Conservation (phyloP, 208 protist genomes). For the Leishmania mexicana region DNA sequence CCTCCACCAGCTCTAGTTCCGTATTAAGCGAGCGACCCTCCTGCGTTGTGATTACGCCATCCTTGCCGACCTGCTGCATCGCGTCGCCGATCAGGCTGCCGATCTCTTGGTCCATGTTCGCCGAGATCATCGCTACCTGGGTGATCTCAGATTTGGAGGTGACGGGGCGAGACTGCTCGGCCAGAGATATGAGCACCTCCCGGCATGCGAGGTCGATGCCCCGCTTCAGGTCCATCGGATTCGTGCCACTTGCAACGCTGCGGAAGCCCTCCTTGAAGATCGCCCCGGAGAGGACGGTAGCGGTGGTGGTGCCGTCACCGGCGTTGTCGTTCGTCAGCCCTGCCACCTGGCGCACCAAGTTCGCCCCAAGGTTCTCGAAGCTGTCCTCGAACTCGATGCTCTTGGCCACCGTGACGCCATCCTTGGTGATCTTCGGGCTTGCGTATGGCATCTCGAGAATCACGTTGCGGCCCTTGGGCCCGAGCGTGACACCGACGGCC, state of each 20-base stretch:
- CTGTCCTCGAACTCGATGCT: conserved; percentile 98
- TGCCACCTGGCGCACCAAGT: conserved; percentile 95
- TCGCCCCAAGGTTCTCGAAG: conserved; percentile 98
- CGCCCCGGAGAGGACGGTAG: conserved; percentile 97
- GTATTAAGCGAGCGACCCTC: conserved; percentile 99
- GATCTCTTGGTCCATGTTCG: conserved; percentile 99
- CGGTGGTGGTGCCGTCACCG: conserved; percentile 99
- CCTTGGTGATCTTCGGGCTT: conserved; percentile 99
- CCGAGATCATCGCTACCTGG: conserved; percentile 99
- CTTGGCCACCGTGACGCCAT: conserved; percentile 99
- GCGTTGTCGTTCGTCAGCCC: conserved; percentile 98
- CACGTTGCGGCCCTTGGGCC: conserved; percentile 99
- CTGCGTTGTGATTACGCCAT: conserved; percentile 99
- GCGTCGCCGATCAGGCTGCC: conserved; percentile 98
- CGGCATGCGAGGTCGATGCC: conserved; percentile 98
- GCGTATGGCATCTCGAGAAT: conserved; percentile 99
- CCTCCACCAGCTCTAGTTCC: conserved; percentile 98
- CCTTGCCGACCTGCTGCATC: conserved; percentile 99
- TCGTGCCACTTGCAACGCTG: conserved; percentile 98
- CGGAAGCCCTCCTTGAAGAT: conserved; percentile 99
- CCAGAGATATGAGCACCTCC: conserved; percentile 92
- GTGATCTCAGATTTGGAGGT: conserved; percentile 97
- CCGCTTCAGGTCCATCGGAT: conserved; percentile 99
- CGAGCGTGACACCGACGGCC: conserved; percentile 98
- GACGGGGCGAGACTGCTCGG: conserved; percentile 94